These are phyloP conservation scores for Aureobasidium sp. DNA, from an alignment of 2,329 filamentous ascomycete species.

Conservation along the genomic window DNA sequence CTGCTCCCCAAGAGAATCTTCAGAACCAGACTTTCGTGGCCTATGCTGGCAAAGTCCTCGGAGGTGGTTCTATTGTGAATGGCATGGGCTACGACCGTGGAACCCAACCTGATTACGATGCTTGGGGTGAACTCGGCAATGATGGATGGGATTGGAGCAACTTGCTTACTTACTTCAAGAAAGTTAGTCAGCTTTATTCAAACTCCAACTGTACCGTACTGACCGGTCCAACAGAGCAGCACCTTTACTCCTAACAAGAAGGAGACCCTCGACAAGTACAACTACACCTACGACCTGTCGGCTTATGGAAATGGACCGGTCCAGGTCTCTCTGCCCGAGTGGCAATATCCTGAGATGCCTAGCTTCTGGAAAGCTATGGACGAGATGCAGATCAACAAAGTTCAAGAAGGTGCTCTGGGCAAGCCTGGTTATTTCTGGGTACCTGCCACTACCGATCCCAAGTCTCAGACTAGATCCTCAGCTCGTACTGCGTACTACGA, in stretches of 20 bases:
- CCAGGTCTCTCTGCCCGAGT: constrained; percentile 19
- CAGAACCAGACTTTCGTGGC: constrained; percentile 3
- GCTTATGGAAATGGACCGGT: constrained; percentile 22
- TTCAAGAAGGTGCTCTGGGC: constrained; percentile 22
- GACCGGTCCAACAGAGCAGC: constrained; percentile 23
- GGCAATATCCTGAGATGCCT: constrained; percentile 21
- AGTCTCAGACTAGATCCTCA: constrained; percentile 30
- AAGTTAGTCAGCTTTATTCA: constrained; percentile 9
- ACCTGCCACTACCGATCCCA: constrained; percentile 30
- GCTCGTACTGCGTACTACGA: constrained; percentile 30
- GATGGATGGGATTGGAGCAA: constrained; percentile 7
- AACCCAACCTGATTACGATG: constrained; percentile 8
- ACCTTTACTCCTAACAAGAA: constrained; percentile 19
- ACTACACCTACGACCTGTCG: constrained; percentile 18
- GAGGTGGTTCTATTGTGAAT: constrained; percentile 10
- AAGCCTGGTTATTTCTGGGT: constrained; percentile 32
- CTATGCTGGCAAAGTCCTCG: background rate
- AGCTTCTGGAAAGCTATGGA: constrained; percentile 21
- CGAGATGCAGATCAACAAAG: constrained; percentile 18
- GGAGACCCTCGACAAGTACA: constrained; percentile 16
- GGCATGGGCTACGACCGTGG: constrained; percentile 16
- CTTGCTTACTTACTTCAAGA: constrained; percentile 21
- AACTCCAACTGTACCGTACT: background rate
- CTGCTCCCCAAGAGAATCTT: background rate
- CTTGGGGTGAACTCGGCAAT: constrained; percentile 10